Evolutionary conservation across 2,329 filamentous ascomycete genomes (phyloP), one percentile per base, ranked within the genome.

Genomic region (Periglandula ipomoeae): DNA sequence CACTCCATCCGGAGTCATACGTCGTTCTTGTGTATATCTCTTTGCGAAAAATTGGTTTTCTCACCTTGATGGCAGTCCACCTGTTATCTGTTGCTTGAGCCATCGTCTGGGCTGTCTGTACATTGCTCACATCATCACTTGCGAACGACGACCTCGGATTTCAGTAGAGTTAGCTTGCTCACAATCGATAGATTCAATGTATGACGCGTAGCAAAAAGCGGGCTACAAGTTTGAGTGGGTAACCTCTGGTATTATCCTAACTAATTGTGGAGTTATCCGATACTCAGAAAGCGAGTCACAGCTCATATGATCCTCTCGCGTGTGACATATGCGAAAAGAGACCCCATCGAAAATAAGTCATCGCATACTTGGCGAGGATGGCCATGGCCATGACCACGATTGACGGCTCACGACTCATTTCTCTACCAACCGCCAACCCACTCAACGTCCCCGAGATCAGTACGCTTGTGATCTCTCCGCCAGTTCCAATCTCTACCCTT

Each of bases 391-490:
- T 67, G 78, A 78, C 77, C 71, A 82, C 78, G 81, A 82, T 77
- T 80, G 79, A 66, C 73, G 64, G 65, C 56, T 53, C 50, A 56
- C 67, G 66, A 71, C 55, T 68, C 65, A 61, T 67, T 67, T 82
- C 82, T 55, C 67, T 87, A 82, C 82, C 87, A 94, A 71, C 87
- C 88, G 75, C 89, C 89, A 82, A 95, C 88, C 84, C 91, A 95
- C 81, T 95, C 89, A 74, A 90, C 71, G 63, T 91, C 86, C 63
- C 83, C 84, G 66, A 87, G 78, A 70, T 85, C 84, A 62, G 75
- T 68, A 58, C 76, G 77, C 61, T 70, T 73, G 54, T 50, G 24
- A 39, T 85, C 82, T 61, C 78, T 73, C 61, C 78, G 77, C 76
- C 78, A 80, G 55, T 77, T 78, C 71, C 72, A 75, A 66, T 81